Conservation (phyloP, 2,329 filamentous ascomycete genomes). For the Monosporascus sp. region DNA sequence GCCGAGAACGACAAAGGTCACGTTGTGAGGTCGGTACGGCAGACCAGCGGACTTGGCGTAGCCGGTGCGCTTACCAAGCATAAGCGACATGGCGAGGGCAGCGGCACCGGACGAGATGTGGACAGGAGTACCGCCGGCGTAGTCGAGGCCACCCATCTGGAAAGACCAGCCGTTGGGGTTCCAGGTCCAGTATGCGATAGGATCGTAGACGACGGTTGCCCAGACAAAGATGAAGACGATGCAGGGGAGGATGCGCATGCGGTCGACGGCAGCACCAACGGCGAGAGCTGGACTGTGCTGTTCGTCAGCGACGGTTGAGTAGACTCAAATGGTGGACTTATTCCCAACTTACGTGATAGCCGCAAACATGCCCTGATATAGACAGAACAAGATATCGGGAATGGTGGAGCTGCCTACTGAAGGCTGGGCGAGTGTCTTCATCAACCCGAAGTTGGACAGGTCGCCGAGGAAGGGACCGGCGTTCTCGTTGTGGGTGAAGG, state of each 20-base stretch:
- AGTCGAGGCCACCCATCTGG: constrained; percentile 65
- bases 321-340: not conserved
- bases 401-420: constrained; percentile 67
- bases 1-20: constrained; percentile 67
- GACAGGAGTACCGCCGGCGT: constrained; percentile 69
- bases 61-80: constrained; percentile 64
- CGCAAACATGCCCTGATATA: constrained; percentile 88
- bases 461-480: constrained; percentile 75
- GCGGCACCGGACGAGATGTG: constrained; percentile 69
- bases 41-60: constrained; percentile 57
- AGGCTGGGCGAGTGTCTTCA: constrained; percentile 68
- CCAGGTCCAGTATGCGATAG: constrained; percentile 75
- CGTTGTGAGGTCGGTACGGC: constrained; percentile 67
- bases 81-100: constrained; percentile 67
- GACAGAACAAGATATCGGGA: constrained; percentile 77
- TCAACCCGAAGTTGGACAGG: constrained; percentile 75
- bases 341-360: constrained; percentile 67
- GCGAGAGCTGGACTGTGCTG: constrained; percentile 47
- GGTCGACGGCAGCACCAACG: constrained; percentile 56
- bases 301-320: not conserved
- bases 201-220: constrained; percentile 67
- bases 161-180: constrained; percentile 68
- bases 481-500: constrained; percentile 75
- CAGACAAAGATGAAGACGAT: constrained; percentile 66
- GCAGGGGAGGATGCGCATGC: constrained; percentile 56